phyloP scores from a whole-genome alignment of 768 basidiomycete species.

The Terana coerulea region DNA sequence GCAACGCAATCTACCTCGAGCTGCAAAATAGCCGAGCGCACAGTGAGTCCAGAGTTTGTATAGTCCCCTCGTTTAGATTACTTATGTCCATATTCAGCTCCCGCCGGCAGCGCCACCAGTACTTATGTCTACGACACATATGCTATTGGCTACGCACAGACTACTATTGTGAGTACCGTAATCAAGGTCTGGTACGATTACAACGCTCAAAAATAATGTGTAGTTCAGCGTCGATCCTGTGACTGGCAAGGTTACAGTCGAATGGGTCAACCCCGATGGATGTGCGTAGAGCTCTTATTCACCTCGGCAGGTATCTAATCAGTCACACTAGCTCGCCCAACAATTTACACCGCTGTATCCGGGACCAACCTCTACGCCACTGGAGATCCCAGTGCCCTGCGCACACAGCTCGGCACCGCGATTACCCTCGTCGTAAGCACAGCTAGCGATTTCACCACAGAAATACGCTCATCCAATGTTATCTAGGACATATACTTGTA shows the following conservation, averaged over 20 bases:
- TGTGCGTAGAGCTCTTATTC: constrained; percentile 5
- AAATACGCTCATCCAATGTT: too few species aligned
- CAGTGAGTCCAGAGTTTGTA: constrained; percentile 9
- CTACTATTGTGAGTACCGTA: constrained; percentile 14
- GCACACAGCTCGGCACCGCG: constrained; percentile 8
- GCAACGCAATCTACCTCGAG: constrained; percentile 14
- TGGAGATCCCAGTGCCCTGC: constrained; percentile 11
- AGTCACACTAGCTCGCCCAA: not conserved
- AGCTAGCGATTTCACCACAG: too few species aligned
- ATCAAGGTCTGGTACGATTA: too few species aligned
- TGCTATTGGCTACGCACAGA: constrained; percentile 19
- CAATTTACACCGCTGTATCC: constrained; percentile 6
- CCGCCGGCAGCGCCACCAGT: constrained; percentile 9
- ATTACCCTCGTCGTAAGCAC: constrained; percentile 11
- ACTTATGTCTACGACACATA: constrained; percentile 18
- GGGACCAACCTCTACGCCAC: constrained; percentile 15
- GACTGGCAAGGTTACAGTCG: constrained; percentile 11
- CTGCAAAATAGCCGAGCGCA: constrained; percentile 13
- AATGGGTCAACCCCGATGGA: constrained; percentile 23
- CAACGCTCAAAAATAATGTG: not conserved
- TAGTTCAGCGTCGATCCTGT: constrained; percentile 16
- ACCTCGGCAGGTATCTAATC: not conserved
- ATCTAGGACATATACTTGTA: too few species aligned
- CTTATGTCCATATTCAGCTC: constrained; percentile 3
- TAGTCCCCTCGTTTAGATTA: not conserved